A percentile compares a stretch with the other conserved stretches of the same genome.
Evolutionary conservation across 495 filamentous ascomycete species (phyloP).

Genomic region (Penicillium dipodomyicola): DNA sequence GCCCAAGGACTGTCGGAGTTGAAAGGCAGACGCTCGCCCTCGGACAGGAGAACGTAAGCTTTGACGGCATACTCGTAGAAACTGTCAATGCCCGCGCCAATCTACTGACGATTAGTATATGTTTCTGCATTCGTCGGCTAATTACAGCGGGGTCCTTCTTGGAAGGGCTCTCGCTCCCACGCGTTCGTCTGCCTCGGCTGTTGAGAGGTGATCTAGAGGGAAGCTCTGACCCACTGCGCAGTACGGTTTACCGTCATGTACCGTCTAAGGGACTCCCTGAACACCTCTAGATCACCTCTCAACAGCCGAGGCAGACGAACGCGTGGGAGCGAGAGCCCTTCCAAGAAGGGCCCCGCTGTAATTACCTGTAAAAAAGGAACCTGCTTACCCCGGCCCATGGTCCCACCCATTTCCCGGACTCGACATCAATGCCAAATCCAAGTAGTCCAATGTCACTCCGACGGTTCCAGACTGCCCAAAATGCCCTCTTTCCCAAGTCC

Average conservation of each 20-base stretch:
- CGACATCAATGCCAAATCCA: slow-evolving; percentile 87
- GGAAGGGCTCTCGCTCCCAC: too few relatives aligned
- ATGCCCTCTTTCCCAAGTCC: slow-evolving; percentile 82
- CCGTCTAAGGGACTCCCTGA: too few relatives aligned
- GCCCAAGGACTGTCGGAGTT: slow-evolving; percentile 39
- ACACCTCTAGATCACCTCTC: too few relatives aligned
- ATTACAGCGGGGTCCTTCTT: too few relatives aligned
- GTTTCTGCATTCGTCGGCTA: too few relatives aligned
- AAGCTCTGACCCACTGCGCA: too few relatives aligned
- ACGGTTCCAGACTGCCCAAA: slow-evolving; percentile 90
- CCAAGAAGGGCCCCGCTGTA: too few relatives aligned
- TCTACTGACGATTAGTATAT: slow-evolving; percentile 38
- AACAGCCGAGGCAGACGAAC: too few relatives aligned
- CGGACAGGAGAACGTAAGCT: slow-evolving; percentile 82
- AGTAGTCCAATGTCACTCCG: slow-evolving; percentile 84
- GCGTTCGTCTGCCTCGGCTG: too few relatives aligned
- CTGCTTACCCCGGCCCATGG: slow-evolving; percentile 67
- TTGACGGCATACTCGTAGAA: slow-evolving; percentile 99
- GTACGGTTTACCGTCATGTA: too few relatives aligned
- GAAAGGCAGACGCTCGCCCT: slow-evolving; percentile 42
- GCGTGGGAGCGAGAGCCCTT: too few relatives aligned
- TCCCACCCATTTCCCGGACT: slow-evolving; percentile 85
- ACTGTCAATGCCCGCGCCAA: slow-evolving; percentile 93
- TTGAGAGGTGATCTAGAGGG: too few relatives aligned
- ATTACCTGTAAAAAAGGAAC: background rate